Percentiles rank a stretch among this genome's conserved stretches.
Evolutionary conservation across 768 basidiomycete genomes (phyloP).

Genomic region (Myochromella boudieri): DNA sequence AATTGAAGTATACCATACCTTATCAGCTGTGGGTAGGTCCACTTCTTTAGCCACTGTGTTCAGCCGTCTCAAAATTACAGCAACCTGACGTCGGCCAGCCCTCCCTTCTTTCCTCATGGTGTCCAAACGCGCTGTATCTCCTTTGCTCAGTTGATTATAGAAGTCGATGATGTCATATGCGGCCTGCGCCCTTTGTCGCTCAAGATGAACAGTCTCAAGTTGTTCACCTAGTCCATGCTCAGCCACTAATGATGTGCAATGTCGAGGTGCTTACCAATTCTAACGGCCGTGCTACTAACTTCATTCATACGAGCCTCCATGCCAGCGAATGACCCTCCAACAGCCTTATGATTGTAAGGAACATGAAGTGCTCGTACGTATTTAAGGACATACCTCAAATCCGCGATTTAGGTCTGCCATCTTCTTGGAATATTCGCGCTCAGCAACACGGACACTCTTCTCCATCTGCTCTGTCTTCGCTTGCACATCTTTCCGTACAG

Average conservation of each 20-base stretch:
- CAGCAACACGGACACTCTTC: slow-evolving; percentile 83
- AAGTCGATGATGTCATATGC: slow-evolving; percentile 92
- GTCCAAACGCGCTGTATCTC: slow-evolving; percentile 75
- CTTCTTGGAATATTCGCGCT: slow-evolving; percentile 92
- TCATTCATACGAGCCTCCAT: slow-evolving; percentile 93
- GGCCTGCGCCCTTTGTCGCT: slow-evolving; percentile 90
- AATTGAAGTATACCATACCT: slow-evolving; percentile 40
- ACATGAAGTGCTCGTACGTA: slow-evolving; percentile 3
- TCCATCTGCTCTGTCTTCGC: slow-evolving; percentile 89
- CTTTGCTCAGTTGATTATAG: slow-evolving; percentile 88
- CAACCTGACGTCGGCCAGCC: slow-evolving; percentile 86
- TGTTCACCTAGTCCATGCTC: slow-evolving; percentile 71
- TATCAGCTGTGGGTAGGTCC: slow-evolving; percentile 79
- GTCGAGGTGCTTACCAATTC: slow-evolving; percentile 66
- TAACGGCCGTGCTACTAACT: slow-evolving; percentile 90
- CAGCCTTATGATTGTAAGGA: slow-evolving; percentile 53
- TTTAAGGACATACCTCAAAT: slow-evolving; percentile 71
- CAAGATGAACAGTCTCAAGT: slow-evolving; percentile 90
- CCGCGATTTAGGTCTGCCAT: slow-evolving; percentile 91
- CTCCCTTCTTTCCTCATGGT: slow-evolving; percentile 83
- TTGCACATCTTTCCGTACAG: slow-evolving; percentile 88
- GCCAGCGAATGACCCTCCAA: slow-evolving; percentile 81
- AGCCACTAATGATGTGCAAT: slow-evolving; percentile 1
- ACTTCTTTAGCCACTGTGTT: slow-evolving; percentile 92
- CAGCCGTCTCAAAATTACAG: slow-evolving; percentile 81